Evolutionary conservation across 2,329 filamentous ascomycete species (phyloP), one percentile per base, ranked within the genome.

Genomic region (Xylaria sp.): DNA sequence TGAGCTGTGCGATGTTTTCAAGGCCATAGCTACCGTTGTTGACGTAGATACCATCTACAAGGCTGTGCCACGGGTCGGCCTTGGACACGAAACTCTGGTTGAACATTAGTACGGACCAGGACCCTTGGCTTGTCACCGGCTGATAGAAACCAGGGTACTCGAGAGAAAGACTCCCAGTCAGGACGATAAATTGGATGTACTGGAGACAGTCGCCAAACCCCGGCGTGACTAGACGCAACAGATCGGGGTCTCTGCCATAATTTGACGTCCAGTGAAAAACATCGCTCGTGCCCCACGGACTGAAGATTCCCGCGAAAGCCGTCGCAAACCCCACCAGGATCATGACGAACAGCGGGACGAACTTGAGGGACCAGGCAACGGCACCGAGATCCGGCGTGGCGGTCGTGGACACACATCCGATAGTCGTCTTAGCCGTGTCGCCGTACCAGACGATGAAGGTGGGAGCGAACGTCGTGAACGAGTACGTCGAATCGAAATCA

Each of bases 211-310:
- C 94, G 6, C 91, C 92, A 69, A 99, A 97, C 1, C 94, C 94
- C 4, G 94, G 94, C 0, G 94, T 99, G 29, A 99, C 91, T 44
- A 99, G 79, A 50, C 94, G 87, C 49, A 99, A 79, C 61, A 97
- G 78, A 74, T 99, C 94, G 57, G 91, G 90, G 65, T 99, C 94
- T 63, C 93, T 86, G 34, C 94, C 94, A 70, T 96, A 97, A 70
- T 99, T 99, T 68, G 91, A 95, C n/a, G 91, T 92, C 92, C 93
- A 99, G 62, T 90, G 87, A 71, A 97, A 97, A 18, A 93, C 81
- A 69, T 99, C 90, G 7, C 85, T 85, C 1, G 91, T 90, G 18
- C 94, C 94, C 93, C 94, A 99, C 0, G 94, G 94, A 67, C 92
- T 97, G 69, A 86, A 93, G 37, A 95, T 90, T 45, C 86, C 90